Percentiles rank a stretch among this genome's conserved stretches.
Evolutionary conservation across 2,329 filamentous ascomycete genomes (phyloP).

Genomic region (Davidsoniella eucalypti): DNA sequence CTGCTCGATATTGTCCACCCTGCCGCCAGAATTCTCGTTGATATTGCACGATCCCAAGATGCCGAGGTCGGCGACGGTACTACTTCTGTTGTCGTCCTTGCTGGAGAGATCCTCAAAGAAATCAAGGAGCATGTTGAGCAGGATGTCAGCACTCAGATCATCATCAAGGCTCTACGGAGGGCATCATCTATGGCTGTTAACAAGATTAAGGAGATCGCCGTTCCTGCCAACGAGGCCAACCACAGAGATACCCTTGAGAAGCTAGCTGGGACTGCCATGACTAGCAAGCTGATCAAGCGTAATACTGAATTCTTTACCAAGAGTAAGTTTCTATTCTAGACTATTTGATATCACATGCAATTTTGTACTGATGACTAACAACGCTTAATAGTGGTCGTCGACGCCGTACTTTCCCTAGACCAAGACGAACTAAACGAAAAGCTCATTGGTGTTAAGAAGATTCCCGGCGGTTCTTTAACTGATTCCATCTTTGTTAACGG

Average conservation of each 20-base stretch:
- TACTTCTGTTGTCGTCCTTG: constrained; percentile 89
- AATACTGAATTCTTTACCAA: constrained; percentile 96
- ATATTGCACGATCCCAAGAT: constrained; percentile 97
- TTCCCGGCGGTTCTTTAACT: constrained; percentile 86
- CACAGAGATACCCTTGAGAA: constrained; percentile 77
- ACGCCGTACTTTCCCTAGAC: constrained; percentile 86
- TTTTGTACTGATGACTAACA: not conserved
- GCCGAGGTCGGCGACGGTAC: constrained; percentile 97
- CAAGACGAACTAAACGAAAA: constrained; percentile 96
- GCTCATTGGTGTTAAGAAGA: constrained; percentile 96
- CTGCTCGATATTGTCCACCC: constrained; percentile 97
- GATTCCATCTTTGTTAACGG: constrained; percentile 95
- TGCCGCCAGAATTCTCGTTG: constrained; percentile 88
- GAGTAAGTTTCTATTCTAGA: constrained; percentile 33
- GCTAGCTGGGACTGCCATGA: constrained; percentile 92
- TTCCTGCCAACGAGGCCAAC: constrained; percentile 67
- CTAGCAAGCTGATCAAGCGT: constrained; percentile 96
- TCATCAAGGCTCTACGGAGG: constrained; percentile 87
- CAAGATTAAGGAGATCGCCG: constrained; percentile 95
- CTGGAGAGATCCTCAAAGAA: constrained; percentile 96
- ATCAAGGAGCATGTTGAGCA: constrained; percentile 91
- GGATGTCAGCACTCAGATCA: constrained; percentile 91
- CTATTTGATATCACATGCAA: not conserved
- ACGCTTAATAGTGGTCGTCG: constrained; percentile 65
- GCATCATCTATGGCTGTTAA: constrained; percentile 85